Evolutionary conservation across 257 asterid species (phyloP).

Genomic region (Ballota nigra): DNA sequence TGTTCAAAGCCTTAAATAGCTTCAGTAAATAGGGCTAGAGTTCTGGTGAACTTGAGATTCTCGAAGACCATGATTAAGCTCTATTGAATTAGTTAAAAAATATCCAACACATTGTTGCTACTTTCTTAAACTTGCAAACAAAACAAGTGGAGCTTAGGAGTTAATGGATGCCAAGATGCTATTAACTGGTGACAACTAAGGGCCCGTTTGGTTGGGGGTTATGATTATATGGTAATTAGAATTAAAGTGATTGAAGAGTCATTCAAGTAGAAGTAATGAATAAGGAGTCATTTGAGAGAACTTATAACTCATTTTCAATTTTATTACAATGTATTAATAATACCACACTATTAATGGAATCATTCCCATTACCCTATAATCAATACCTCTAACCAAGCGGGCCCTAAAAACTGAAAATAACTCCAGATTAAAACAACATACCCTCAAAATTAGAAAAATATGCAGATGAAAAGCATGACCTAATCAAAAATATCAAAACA

Average conservation of each 20-base stretch:
- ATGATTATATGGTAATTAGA: too few relatives aligned
- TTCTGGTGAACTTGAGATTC: background rate
- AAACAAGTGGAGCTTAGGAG: background rate
- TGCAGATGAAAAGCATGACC: background rate
- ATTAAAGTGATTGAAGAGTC: too few relatives aligned
- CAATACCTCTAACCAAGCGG: too few relatives aligned
- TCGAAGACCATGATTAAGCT: too few relatives aligned
- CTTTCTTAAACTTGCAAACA: background rate
- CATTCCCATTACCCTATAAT: too few relatives aligned
- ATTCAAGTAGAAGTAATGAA: too few relatives aligned
- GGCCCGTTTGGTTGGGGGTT: too few relatives aligned
- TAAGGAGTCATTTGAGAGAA: too few relatives aligned
- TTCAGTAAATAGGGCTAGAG: background rate
- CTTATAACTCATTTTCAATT: too few relatives aligned
- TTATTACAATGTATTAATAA: too few relatives aligned
- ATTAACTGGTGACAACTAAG: background rate
- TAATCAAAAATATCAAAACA: background rate
- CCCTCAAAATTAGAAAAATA: background rate
- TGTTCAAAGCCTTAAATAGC: background rate
- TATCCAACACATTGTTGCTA: background rate
- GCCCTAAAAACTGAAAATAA: too few relatives aligned
- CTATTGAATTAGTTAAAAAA: background rate
- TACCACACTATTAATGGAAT: too few relatives aligned
- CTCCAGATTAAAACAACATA: constrained; percentile 5
- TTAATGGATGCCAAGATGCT: background rate